Conservation (phyloP, 441 rosid genomes). For the Pelargonium citronellum region DNA sequence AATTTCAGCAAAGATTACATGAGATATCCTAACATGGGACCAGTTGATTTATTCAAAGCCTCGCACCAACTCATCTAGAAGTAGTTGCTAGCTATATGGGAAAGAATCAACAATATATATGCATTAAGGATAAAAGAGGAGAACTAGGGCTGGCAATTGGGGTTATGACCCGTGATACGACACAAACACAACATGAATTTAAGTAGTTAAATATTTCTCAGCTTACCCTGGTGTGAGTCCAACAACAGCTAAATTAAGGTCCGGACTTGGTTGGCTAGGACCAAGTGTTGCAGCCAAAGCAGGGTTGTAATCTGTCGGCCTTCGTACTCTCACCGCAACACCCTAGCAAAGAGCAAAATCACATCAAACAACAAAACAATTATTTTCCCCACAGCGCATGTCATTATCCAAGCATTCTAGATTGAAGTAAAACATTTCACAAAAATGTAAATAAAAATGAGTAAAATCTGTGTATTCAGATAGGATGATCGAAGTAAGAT, state of each 20-base stretch:
- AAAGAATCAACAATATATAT: too few relatives aligned
- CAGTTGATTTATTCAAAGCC: background rate
- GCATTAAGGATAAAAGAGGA: too few relatives aligned
- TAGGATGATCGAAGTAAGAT: background rate
- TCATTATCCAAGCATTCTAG: background rate
- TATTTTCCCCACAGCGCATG: background rate
- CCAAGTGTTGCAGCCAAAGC: constrained; percentile 35
- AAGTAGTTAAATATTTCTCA: background rate
- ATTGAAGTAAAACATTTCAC: background rate
- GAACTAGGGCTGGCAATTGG: too few relatives aligned
- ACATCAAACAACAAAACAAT: background rate
- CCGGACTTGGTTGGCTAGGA: constrained; percentile 32
- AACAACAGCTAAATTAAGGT: constrained; percentile 33
- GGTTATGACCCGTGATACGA: too few relatives aligned
- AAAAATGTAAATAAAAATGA: constrained; percentile 4
- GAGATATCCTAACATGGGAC: background rate
- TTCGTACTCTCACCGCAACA: constrained; percentile 30
- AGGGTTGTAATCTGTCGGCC: constrained; percentile 36
- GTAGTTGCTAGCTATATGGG: background rate
- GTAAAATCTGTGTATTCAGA: background rate
- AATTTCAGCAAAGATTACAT: background rate
- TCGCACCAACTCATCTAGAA: constrained; percentile 1
- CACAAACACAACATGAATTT: too few relatives aligned
- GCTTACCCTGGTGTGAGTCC: constrained; percentile 28
- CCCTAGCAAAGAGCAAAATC: constrained; percentile 23